Evolutionary conservation across 768 basidiomycete species (phyloP).

Genomic region (Termitomyces sp.): DNA sequence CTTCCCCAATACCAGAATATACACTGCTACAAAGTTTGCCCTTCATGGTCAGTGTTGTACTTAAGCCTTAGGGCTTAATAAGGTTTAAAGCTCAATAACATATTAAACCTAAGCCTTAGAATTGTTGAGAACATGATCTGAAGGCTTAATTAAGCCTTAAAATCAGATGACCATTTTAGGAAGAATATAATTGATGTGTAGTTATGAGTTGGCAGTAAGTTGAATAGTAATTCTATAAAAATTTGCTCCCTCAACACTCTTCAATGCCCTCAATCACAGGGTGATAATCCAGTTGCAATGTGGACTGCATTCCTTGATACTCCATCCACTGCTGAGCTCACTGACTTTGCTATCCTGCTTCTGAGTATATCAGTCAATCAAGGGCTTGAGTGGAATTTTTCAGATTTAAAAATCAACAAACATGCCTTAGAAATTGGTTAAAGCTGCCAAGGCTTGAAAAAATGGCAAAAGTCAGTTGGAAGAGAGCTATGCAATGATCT

Average conservation of each 20-base stretch:
- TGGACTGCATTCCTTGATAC: too few relatives aligned
- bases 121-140: neutral
- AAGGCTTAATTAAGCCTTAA: neutral
- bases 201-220: too few relatives aligned
- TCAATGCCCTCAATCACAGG: too few relatives aligned
- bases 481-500: neutral
- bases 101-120: neutral
- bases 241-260: too few relatives aligned
- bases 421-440: too few relatives aligned
- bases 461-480: neutral
- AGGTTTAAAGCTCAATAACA: neutral
- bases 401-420: neutral
- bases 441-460: too few relatives aligned
- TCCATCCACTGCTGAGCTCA: too few relatives aligned
- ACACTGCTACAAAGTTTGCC: slow-evolving; percentile 30
- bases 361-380: too few relatives aligned
- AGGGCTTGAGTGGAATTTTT: neutral
- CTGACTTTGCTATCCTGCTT: too few relatives aligned
- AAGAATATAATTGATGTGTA: neutral
- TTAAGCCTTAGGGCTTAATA: too few relatives aligned
- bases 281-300: too few relatives aligned
- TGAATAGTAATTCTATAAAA: too few relatives aligned
- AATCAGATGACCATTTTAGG: neutral
- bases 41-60: slow-evolving; percentile 20
- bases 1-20: neutral